These are phyloP conservation scores for Chlamydomonas asymmetrica DNA, from an alignment of 139 green algal genomes.

Conservation along the genomic window DNA sequence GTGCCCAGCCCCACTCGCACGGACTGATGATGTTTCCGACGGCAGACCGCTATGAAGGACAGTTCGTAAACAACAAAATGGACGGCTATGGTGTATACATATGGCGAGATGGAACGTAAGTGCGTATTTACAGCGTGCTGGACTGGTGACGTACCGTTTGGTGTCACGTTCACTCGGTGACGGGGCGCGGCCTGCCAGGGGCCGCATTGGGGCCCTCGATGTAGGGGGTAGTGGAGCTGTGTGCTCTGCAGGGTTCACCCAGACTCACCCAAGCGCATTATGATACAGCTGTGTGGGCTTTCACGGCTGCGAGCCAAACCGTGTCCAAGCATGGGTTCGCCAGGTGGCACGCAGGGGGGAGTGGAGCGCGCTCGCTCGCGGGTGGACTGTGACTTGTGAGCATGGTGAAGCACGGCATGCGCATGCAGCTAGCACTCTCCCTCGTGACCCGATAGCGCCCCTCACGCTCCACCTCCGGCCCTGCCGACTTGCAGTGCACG, in stretches of 20 bases:
- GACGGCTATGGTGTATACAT: conserved; percentile 66
- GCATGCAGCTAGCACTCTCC: too few relatives aligned
- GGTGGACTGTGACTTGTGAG: too few relatives aligned
- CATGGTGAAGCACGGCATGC: too few relatives aligned
- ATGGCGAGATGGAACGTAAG: conserved; percentile 58
- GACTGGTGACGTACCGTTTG: neutral
- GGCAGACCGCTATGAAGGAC: conserved; percentile 52
- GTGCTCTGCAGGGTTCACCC: neutral
- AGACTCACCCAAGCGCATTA: neutral
- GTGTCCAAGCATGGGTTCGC: too few relatives aligned
- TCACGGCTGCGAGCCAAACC: too few relatives aligned
- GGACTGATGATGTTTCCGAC: conserved; percentile 36
- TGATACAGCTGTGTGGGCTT: neutral
- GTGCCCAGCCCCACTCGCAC: conserved; percentile 58
- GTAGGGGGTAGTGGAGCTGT: neutral
- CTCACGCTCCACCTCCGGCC: too few relatives aligned
- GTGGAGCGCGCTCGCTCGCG: too few relatives aligned
- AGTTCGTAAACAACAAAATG: conserved; percentile 58
- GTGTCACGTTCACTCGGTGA: neutral
- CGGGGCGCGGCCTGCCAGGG: too few relatives aligned
- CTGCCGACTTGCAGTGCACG: neutral
- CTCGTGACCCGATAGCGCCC: too few relatives aligned
- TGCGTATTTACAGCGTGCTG: neutral
- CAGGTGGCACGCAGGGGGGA: too few relatives aligned
- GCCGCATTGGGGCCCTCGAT: neutral